Base-by-base conservation (phyloP, 352 stramenopile species). In the Pelagophyceae sp. region DNA sequence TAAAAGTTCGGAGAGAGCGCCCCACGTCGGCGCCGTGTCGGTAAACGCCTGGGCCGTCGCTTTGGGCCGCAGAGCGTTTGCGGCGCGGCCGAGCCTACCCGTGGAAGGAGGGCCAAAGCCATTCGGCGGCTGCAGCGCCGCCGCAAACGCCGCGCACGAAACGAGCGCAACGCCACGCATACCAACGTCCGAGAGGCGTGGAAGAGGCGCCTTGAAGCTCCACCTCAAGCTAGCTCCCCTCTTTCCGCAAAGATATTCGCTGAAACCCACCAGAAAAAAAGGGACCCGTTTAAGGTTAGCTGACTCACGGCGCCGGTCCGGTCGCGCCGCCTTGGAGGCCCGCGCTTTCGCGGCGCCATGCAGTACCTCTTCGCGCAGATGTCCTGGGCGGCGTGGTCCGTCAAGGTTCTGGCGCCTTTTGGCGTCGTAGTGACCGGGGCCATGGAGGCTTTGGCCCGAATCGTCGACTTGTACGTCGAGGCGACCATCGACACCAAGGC, bases 381-480 rank as follows among this genome's bases (percentile, higher is more conserved):
- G 11, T 54, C 45, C 11, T 54, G 45, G 45, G 11, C 23, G 11
- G 45, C 45, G 11, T 54, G 45, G 45, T 23, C 45, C 45, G 23
- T 23, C 11, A 54, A 54, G 45, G 23, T 54, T 23, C 23, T 54
- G 11, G 11, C 23, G 23, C 45, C 45, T 19, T 81, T 77, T 38
- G 37, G 60, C 38, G 3, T 35, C 1, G 33, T 76, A 0, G 77
- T 81, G 15, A 31, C 54, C 3, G 17, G 58, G 19, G 78, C 54
- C 58, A 69, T 81, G 45, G 74, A 80, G 31, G 15, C 77, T 11
- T 37, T 81, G 25, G n/a, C 27, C 5, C 32, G 17, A 27, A 5
- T 78, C 40, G 54, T 81, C 38, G 35, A 75, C 5, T 3, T 17
- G 25, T 15, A n/a, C 58, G 72, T 65, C 38, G 6, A 71, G 3